A percentile compares a stretch with the other conserved stretches of the same genome.
Evolutionary conservation across 169 alveolate species (phyloP).

Genomic region (Eimeria acervulina): DNA sequence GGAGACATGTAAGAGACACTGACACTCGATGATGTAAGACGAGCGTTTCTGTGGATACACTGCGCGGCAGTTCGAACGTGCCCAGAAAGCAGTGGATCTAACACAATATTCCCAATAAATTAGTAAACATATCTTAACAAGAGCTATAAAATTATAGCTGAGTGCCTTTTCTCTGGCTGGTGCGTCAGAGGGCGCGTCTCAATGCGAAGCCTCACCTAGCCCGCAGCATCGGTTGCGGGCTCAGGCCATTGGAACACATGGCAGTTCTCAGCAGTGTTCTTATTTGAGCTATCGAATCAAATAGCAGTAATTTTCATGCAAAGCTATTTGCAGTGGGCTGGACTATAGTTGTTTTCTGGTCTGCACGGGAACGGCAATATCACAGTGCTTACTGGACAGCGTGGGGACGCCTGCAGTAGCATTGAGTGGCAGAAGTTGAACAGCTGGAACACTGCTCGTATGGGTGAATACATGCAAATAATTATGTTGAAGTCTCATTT

Average conservation of each 20-base stretch:
- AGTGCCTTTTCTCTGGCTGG: not conserved
- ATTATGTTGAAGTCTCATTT: not conserved
- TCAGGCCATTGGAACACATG: not conserved
- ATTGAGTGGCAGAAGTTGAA: not conserved
- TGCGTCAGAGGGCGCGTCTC: slow-evolving; percentile 41
- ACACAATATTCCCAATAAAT: not conserved
- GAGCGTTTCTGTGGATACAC: not conserved
- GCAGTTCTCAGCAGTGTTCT: not conserved
- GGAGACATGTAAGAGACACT: not conserved
- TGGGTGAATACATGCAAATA: not conserved
- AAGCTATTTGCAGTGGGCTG: not conserved
- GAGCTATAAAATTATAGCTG: not conserved
- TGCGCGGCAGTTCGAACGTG: not conserved
- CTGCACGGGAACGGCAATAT: not conserved
- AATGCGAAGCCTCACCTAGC: not conserved
- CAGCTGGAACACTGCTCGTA: not conserved
- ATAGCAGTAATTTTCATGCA: not conserved
- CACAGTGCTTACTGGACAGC: not conserved
- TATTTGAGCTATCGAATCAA: not conserved
- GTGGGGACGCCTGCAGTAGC: not conserved
- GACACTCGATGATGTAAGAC: not conserved
- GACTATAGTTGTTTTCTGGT: not conserved
- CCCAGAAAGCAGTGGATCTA: not conserved
- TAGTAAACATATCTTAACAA: not conserved
- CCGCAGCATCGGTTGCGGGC: not conserved